A percentile compares a stretch with the other conserved stretches of the same genome.
phyloP scores from a whole-genome alignment of 2,329 filamentous ascomycete species.

The Cephalotrichum gorgonifer region DNA sequence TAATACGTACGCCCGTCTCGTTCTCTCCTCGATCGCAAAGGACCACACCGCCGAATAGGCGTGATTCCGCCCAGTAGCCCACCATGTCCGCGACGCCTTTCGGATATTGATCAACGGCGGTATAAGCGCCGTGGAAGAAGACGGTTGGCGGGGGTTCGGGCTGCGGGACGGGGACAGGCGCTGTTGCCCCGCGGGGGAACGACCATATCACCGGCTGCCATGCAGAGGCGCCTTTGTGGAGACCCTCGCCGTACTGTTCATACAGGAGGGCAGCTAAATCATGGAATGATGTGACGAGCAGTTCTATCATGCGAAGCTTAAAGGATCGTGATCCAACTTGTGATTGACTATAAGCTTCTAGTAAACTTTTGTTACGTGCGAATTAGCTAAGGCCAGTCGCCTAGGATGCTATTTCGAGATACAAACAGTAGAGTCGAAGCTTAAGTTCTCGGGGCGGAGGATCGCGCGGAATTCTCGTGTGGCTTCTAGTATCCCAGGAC shows the following conservation, averaged over 20 bases:
- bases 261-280: not conserved
- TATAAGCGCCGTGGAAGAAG: slow-evolving; percentile 6
- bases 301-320: not conserved
- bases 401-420: not conserved
- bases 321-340: not conserved
- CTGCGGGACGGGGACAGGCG: no score
- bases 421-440: not conserved
- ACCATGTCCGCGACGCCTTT: slow-evolving; percentile 12
- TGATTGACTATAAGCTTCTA: not conserved
- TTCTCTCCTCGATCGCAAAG: slow-evolving; percentile 16
- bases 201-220: not conserved
- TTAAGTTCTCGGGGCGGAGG: not conserved
- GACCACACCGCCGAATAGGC: slow-evolving; percentile 18
- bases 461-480: not conserved
- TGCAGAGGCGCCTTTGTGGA: not conserved
- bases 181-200: no score
- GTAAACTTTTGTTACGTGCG: not conserved
- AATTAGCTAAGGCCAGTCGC: not conserved
- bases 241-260: not conserved
- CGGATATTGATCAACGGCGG: slow-evolving; percentile 16
- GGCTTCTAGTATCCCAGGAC: not conserved
- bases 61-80: slow-evolving; percentile 18
- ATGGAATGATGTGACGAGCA: not conserved
- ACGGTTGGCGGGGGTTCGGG: not conserved
- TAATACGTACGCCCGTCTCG: slow-evolving; percentile 9